A percentile compares a stretch with the other conserved stretches of the same genome.
phyloP scores from a whole-genome alignment of 108 stramenopile species.

The Fistulifera pelliculosa region DNA sequence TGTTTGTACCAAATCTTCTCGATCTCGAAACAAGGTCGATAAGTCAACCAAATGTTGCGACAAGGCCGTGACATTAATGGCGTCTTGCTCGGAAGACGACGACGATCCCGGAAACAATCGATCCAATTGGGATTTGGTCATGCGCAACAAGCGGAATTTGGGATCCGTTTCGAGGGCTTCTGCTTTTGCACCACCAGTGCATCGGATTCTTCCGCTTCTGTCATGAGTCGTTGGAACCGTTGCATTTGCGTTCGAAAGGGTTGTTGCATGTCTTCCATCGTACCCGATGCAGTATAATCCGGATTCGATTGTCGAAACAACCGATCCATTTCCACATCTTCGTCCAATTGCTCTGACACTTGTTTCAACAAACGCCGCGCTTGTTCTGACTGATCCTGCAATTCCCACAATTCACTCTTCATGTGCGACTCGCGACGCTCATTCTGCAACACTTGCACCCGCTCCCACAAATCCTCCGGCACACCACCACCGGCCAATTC shows the following conservation, averaged over 20 bases:
- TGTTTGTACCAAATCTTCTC: constrained; percentile 16
- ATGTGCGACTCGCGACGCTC: constrained; percentile 10
- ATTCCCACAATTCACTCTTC: constrained; percentile 33
- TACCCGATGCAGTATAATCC: constrained; percentile 13
- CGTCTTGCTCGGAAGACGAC: background rate
- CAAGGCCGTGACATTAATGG: constrained; percentile 22
- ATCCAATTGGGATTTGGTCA: constrained; percentile 35
- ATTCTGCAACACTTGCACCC: constrained; percentile 26
- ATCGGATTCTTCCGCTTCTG: constrained; percentile 34
- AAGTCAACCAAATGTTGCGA: constrained; percentile 24
- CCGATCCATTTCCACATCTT: constrained; percentile 32
- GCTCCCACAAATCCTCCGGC: constrained; percentile 36
- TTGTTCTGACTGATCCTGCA: constrained; percentile 33
- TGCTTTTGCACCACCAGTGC: constrained; percentile 15
- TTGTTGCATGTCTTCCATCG: constrained; percentile 24
- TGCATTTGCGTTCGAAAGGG: constrained; percentile 19
- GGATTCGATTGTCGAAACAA: constrained; percentile 27
- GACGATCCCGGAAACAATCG: constrained; percentile 8
- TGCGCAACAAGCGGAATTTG: constrained; percentile 15
- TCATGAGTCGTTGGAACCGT: constrained; percentile 24
- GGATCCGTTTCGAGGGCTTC: constrained; percentile 21
- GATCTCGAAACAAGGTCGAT: constrained; percentile 21
- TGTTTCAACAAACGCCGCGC: constrained; percentile 21
- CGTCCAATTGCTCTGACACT: constrained; percentile 25
- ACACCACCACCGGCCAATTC: constrained; percentile 27